These are phyloP conservation scores for Castanea sativa DNA, from an alignment of 306 rosid species.

Conservation along the genomic window DNA sequence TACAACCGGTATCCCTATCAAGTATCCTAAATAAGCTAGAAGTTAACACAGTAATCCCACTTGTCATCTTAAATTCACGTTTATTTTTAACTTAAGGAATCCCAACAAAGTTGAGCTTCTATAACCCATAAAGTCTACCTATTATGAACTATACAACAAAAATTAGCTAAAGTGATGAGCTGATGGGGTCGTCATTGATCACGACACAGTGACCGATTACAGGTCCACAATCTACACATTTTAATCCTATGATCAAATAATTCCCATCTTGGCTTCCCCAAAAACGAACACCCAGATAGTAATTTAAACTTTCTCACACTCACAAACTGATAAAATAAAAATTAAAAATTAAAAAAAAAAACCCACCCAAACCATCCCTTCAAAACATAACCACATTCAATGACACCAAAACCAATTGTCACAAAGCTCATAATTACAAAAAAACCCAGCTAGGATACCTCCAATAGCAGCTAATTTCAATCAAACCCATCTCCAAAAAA, in stretches of 20 bases:
- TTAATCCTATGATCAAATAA: not conserved
- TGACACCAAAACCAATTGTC: not conserved
- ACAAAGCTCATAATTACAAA: not conserved
- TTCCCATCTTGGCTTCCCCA: not conserved
- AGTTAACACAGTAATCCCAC: not conserved
- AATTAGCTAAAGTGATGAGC: not conserved
- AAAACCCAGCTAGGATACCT: not conserved
- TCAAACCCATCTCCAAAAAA: not conserved
- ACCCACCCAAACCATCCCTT: not conserved
- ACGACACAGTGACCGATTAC: not conserved
- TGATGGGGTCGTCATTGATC: not conserved
- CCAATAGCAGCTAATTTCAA: constrained; percentile 9
- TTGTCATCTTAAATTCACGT: not conserved
- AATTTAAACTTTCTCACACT: not conserved
- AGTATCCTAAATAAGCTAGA: not conserved
- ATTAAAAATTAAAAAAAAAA: not conserved
- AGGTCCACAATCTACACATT: not conserved
- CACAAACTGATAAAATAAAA: not conserved
- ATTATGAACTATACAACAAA: not conserved
- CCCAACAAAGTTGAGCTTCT: not conserved
- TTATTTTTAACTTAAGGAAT: not conserved
- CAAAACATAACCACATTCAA: not conserved
- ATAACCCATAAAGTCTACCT: not conserved
- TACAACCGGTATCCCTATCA: not conserved
- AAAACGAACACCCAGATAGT: constrained; percentile 3